phyloP scores from a whole-genome alignment of 495 filamentous ascomycete species.

The Bacidia gigantensis region DNA sequence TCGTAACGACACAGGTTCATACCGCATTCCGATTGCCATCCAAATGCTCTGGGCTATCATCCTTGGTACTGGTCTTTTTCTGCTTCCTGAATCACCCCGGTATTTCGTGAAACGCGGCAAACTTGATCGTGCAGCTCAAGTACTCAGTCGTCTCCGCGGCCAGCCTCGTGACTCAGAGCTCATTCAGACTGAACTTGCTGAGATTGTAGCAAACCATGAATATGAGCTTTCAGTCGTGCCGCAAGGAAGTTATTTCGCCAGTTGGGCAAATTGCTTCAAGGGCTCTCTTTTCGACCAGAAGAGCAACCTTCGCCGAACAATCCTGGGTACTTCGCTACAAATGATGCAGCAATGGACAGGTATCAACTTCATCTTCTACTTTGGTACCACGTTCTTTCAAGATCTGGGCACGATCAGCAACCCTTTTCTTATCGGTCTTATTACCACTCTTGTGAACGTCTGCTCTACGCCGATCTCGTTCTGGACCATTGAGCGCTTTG shows the following conservation, averaged over 20 bases:
- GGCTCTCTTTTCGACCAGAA: slow-evolving; percentile 39
- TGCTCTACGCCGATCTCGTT: slow-evolving; percentile 60
- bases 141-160: slow-evolving; percentile 32
- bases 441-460: slow-evolving; percentile 64
- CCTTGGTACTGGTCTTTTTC: slow-evolving; percentile 49
- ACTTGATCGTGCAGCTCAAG: slow-evolving; percentile 38
- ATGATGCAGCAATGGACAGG: slow-evolving; percentile 57
- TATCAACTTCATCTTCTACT: slow-evolving; percentile 42
- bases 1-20: slow-evolving; percentile 20
- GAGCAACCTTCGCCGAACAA: slow-evolving; percentile 48
- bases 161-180: slow-evolving; percentile 25
- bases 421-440: slow-evolving; percentile 54
- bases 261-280: slow-evolving; percentile 48
- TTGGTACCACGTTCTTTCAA: slow-evolving; percentile 54
- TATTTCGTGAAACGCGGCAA: slow-evolving; percentile 44
- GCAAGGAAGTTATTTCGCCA: slow-evolving; percentile 34
- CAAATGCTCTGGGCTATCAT: slow-evolving; percentile 62
- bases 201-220: slow-evolving; percentile 56
- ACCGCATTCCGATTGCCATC: slow-evolving; percentile 25
- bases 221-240: slow-evolving; percentile 45
- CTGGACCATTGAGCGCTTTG: slow-evolving; percentile 53
- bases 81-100: slow-evolving; percentile 52
- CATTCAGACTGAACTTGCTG: slow-evolving; percentile 47
- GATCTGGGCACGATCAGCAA: slow-evolving; percentile 43
- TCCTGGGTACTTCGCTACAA: slow-evolving; percentile 54